phyloP scores from a whole-genome alignment of 148 eudicot species.

The Rhododendron kiyosumense region DNA sequence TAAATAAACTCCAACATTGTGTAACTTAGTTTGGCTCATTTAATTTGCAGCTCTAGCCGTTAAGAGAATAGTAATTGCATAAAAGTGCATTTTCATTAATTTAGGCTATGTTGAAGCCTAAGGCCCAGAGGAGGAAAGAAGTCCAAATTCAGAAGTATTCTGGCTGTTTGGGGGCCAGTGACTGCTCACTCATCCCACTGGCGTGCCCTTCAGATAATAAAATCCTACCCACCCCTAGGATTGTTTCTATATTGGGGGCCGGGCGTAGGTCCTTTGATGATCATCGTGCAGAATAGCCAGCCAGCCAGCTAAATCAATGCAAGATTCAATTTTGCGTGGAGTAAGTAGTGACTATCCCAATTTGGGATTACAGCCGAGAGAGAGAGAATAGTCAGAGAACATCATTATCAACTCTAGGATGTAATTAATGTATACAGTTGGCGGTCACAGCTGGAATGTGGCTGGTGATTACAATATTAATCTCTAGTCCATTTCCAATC shows the following conservation, averaged over 20 bases:
- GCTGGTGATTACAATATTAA: neutral
- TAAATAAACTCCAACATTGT: neutral
- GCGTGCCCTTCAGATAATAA: neutral
- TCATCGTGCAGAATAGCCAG: neutral
- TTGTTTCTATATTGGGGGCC: neutral
- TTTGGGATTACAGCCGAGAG: neutral
- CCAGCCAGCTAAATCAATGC: neutral
- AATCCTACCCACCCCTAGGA: neutral
- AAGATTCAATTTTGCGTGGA: neutral
- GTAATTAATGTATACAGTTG: neutral
- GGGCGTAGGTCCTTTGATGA: neutral
- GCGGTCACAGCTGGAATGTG: neutral
- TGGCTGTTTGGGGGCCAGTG: neutral
- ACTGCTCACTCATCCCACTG: neutral
- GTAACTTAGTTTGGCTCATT: neutral
- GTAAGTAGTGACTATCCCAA: neutral
- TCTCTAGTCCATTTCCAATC: neutral
- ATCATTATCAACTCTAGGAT: neutral
- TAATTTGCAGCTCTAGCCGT: neutral
- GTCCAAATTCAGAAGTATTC: neutral
- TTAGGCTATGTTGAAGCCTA: neutral
- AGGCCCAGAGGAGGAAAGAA: neutral
- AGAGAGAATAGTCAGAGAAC: neutral
- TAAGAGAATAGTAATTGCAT: neutral
- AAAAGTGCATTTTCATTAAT: neutral